Evolutionary conservation across 805 yeast genomes (phyloP), one percentile per base, ranked within the genome.

Genomic region (Wickerhamomyces sydowiorum): DNA sequence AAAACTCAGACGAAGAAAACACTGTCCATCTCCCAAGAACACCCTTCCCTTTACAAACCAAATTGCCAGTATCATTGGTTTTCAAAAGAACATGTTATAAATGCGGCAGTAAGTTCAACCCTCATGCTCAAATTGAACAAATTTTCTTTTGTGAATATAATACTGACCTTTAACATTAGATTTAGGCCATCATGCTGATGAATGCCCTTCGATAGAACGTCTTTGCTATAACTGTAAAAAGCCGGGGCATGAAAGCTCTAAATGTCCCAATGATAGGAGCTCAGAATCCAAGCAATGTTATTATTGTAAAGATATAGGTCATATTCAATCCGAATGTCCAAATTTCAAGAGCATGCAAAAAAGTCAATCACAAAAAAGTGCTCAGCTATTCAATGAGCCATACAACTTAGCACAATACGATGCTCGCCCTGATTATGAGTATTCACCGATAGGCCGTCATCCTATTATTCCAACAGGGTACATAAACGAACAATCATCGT

Each of bases 151-250:
- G n/a, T n/a, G n/a, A n/a, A n/a, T n/a, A n/a, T n/a, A n/a, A n/a
- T n/a, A n/a, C n/a, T n/a, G n/a, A n/a, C n/a, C n/a, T n/a, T n/a
- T n/a, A n/a, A n/a, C n/a, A n/a, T 61, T 63, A 2, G 53, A 59
- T 23, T 40, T 60, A 21, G 64, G 64, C 7, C 64, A 60, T 34
- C 54, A 45, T 37, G 64, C 64, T 1, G 56, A 59, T 10, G 50
- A 50, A 15, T 60, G 65, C 37, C 41, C 41, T 8, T 49, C 40
- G n/a, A 38, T 32, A 2, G 59, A 51, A 22, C 38, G 61, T 22
- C 49, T 59, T 2, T 60, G 65, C 39, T 60, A 59, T 42, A 60
- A 60, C 41, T 60, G 65, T 42, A 59, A 58, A 25, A 28, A 50
- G 20, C 61, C 62, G 4, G 62, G 59, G 1, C 65, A 60, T 37